Percentiles rank a stretch among this genome's conserved stretches.
Evolutionary conservation across 192 early-diverging fungal species (phyloP).

Genomic region (Diversispora epigaea): DNA sequence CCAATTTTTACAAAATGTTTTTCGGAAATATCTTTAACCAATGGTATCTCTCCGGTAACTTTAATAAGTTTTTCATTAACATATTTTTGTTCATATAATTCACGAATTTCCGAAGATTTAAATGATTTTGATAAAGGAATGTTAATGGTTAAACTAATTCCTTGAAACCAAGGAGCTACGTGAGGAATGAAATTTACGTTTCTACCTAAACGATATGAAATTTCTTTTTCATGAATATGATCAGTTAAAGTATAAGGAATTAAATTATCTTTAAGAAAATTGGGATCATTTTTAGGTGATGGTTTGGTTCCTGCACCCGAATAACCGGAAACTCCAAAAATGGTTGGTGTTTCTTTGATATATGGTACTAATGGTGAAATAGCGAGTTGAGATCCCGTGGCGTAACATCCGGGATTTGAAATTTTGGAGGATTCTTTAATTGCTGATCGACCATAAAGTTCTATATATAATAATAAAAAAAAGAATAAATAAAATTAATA

Average conservation of each 20-base stretch:
- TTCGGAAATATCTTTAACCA: slow-evolving; percentile 87
- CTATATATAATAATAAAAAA: slow-evolving; percentile 34
- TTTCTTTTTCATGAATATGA: slow-evolving; percentile 97
- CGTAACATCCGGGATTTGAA: slow-evolving; percentile 98
- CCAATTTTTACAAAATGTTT: slow-evolving; percentile 89
- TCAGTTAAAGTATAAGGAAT: slow-evolving; percentile 89
- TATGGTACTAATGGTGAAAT: slow-evolving; percentile 80
- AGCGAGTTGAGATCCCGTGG: slow-evolving; percentile 92
- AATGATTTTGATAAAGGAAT: slow-evolving; percentile 80
- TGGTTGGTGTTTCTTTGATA: slow-evolving; percentile 64
- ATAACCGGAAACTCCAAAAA: slow-evolving; percentile 97
- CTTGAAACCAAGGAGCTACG: slow-evolving; percentile 91
- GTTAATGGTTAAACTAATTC: slow-evolving; percentile 86
- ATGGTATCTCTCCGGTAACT: slow-evolving; percentile 72
- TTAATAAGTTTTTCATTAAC: slow-evolving; percentile 77
- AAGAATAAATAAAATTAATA: not conserved
- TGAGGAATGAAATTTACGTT: slow-evolving; percentile 85
- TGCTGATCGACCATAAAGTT: slow-evolving; percentile 68
- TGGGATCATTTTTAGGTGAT: slow-evolving; percentile 92
- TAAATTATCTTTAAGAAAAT: slow-evolving; percentile 83
- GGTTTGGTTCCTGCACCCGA: slow-evolving; percentile 98
- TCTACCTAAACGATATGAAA: slow-evolving; percentile 68
- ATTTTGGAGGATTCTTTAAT: slow-evolving; percentile 68
- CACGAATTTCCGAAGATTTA: slow-evolving; percentile 67
- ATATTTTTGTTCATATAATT: slow-evolving; percentile 73